Conservation (phyloP, 75 land plant genomes). For the Picea sitchensis region DNA sequence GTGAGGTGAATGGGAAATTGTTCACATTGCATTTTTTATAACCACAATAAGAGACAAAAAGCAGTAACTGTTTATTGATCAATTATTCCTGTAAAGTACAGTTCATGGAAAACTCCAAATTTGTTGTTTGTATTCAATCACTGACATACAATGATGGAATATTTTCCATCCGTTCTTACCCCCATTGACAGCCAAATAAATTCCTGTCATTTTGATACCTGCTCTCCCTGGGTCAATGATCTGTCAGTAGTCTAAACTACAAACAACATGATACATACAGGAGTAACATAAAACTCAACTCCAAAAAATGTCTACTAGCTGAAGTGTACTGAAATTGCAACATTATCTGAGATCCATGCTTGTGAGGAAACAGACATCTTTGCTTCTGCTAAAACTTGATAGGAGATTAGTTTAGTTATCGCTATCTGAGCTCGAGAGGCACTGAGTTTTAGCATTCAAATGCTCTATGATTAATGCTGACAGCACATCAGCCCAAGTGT, state of each 20-base stretch:
- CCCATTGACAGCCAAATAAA: not conserved
- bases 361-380: not conserved
- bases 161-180: slow-evolving; percentile 5
- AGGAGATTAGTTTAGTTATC: not conserved
- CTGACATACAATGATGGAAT: not conserved
- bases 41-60: not conserved
- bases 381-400: not conserved
- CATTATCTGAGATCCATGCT: not conserved
- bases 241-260: not conserved
- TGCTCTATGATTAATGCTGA: slow-evolving; percentile 34
- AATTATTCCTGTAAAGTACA: not conserved
- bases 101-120: not conserved
- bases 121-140: not conserved
- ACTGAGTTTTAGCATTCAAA: slow-evolving; percentile 10
- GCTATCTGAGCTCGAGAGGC: not conserved
- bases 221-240: not conserved
- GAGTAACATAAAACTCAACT: not conserved
- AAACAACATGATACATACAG: not conserved
- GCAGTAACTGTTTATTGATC: not conserved
- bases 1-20: not conserved
- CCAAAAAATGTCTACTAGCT: not conserved
- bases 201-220: not conserved
- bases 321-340: not conserved
- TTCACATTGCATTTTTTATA: not conserved
- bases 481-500: slow-evolving; percentile 90